Evolutionary conservation across 192 early-diverging fungal genomes (phyloP).

Genomic region (Backusella parvicylindrica): DNA sequence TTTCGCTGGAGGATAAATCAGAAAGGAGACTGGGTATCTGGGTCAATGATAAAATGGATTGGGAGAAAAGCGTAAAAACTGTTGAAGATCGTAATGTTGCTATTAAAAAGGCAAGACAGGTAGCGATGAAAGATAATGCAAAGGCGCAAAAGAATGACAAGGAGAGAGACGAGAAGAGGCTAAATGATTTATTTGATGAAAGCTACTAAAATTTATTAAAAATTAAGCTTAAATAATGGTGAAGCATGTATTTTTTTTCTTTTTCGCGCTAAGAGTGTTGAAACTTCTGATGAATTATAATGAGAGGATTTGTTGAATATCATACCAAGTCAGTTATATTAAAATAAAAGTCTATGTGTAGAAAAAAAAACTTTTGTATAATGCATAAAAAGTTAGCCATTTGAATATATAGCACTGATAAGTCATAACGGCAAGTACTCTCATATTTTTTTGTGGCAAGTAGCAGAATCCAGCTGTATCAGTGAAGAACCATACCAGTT

Average conservation of each 20-base stretch:
- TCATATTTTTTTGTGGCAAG: neutral
- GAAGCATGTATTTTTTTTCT: neutral
- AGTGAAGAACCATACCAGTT: neutral
- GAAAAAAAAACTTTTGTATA: too few relatives aligned
- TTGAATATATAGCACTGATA: neutral
- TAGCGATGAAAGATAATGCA: constrained; percentile 13
- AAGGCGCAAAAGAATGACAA: neutral
- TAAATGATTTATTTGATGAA: constrained; percentile 18
- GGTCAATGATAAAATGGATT: constrained; percentile 11
- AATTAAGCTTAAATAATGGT: neutral
- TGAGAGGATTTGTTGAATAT: too few relatives aligned
- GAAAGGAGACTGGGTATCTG: constrained; percentile 12
- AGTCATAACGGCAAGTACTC: neutral
- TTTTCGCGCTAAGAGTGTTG: too few relatives aligned
- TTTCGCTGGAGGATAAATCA: constrained; percentile 11
- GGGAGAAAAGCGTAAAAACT: neutral
- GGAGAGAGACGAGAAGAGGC: neutral
- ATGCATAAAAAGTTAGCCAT: too few relatives aligned
- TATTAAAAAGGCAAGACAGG: constrained; percentile 7
- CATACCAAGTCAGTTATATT: too few relatives aligned
- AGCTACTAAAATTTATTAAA: neutral
- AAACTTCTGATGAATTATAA: too few relatives aligned
- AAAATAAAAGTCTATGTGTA: too few relatives aligned
- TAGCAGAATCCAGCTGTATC: neutral
- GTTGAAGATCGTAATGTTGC: neutral